Base-by-base conservation (phyloP, 805 yeast species). In the Candida sakaeoensis region DNA sequence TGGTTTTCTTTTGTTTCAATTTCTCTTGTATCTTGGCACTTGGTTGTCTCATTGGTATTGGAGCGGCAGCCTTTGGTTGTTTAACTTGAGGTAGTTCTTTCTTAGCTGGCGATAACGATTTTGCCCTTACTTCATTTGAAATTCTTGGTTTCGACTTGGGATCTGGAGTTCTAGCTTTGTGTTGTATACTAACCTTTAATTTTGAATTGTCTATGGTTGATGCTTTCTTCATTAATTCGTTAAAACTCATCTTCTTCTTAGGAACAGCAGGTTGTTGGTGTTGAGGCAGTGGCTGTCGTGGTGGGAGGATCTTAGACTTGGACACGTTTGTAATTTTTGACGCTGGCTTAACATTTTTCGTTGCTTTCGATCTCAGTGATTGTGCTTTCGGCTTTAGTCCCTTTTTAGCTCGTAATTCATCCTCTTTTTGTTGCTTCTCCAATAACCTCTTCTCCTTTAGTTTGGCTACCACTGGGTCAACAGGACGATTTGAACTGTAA, bases 221-320 rank as follows among this genome's bases (percentile, higher is more conserved):
- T 0, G 91, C 93, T 54, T 77, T 77, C 52, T 77, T 77, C 85
- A 84, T 78, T 39, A 84, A 67, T 32, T 85, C 85, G 40, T 71
- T 72, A 53, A 82, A 84, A 13, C 79, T 76, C 55, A 82, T 58
- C 53, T 79, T 75, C 33, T 69, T 70, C 2, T 51, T 53, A 3
- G 65, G 38, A n/a, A 23, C 25, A 14, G 9, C 29, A 19, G 12
- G 33, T 29, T 17, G 34, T n/a, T 12, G 6, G 18, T 18, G 33
- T 13, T 14, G 28, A n/a, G 17, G 28, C 6, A 13, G 29, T 26
- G 29, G 6, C 21, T 10, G 27, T 16, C 13, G 10, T 40, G 16
- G 45, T 24, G 17, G 46, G 9, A n/a, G n/a, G n/a, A n/a, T n/a
- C 32, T 47, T 22, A 22, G 40, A 17, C 27, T 8, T 44, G 7